Evolutionary conservation across 2,329 filamentous ascomycete species (phyloP), one percentile per base, ranked within the genome.

Genomic region (Scortechinia acanthostroma): DNA sequence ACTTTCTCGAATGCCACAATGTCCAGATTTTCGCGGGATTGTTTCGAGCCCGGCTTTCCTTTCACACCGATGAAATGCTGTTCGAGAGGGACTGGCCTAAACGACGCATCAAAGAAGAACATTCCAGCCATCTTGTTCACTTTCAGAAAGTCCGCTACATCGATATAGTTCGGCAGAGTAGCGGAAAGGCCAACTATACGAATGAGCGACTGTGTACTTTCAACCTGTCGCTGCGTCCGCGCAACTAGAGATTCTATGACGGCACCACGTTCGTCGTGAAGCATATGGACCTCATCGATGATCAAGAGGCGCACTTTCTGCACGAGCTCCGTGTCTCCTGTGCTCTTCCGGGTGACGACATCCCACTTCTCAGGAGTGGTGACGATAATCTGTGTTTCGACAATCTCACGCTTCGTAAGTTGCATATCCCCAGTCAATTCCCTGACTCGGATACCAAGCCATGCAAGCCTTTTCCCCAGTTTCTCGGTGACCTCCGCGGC

Each of bases 281-380:
- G 83, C 94, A 98, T 98, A 59, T 98, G 93, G 1, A 98, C 93
- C 67, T 98, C 93, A 62, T 98, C 93, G 50, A 98, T 97, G 56
- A 98, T 97, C 48, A 98, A 76, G 2, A 98, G 73, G 10, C 91
- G 82, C 20, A 98, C 93, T 61, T 98, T 98, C 56, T 98, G 93
- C 14, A 98, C 94, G 2, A 98, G 77, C 59, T 97, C 93, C 0
- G 93, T 97, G 59, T 98, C 93, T 15, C 94, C 93, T 1, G 91
- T 97, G 46, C 91, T 94, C 65, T 97, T 98, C 49, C 93, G 78
- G 2, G 93, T 98, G 3, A 98, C 88, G 1, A 98, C 93, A 61
- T 98, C 93, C 94, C 94, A 98, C 65, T 98, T 98, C 66, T 98
- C 93, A 25, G 93, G 93, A 1, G 93, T 98, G 0, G 94, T 98